Percentiles rank a stretch among this genome's conserved stretches.
Evolutionary conservation across 164 flowering plant genomes (phyloP).

Genomic region (Annona squamosa): DNA sequence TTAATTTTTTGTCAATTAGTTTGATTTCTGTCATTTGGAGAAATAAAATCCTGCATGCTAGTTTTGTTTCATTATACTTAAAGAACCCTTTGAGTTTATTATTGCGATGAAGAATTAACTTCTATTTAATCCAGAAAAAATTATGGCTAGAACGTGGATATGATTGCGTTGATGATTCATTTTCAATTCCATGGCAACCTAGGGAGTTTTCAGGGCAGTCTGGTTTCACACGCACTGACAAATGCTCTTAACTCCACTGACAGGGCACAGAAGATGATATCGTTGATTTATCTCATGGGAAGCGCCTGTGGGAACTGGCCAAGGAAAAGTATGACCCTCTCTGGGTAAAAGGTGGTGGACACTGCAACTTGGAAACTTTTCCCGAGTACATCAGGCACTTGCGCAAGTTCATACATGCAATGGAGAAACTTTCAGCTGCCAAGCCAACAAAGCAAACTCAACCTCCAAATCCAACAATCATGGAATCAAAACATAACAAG

Average conservation of each 20-base stretch:
- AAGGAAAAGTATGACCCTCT: constrained; percentile 92
- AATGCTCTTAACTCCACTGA: not conserved
- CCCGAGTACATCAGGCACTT: constrained; percentile 94
- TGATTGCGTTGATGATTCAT: not conserved
- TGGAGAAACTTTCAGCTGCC: constrained; percentile 71
- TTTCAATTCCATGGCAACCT: not conserved
- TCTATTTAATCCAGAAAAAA: not conserved
- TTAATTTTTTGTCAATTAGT: no score
- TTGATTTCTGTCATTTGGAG: no score
- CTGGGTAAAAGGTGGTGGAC: constrained; percentile 96
- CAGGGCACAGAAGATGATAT: constrained; percentile 95
- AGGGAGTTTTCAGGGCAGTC: not conserved
- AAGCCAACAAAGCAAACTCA: constrained; percentile 38
- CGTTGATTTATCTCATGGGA: constrained; percentile 88
- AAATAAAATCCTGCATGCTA: no score
- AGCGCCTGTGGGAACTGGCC: constrained; percentile 90
- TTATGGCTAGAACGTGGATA: not conserved
- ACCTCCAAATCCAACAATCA: constrained; percentile 30
- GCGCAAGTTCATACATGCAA: constrained; percentile 75
- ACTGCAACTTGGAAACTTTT: constrained; percentile 92
- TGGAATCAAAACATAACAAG: constrained; percentile 67
- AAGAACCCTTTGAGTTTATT: no score
- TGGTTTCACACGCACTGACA: not conserved
- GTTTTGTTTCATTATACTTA: no score
- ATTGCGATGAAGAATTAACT: no score